Percentiles rank a stretch among this genome's conserved stretches.
phyloP scores from a whole-genome alignment of 108 stramenopile genomes.

The Skeletonema potamos region DNA sequence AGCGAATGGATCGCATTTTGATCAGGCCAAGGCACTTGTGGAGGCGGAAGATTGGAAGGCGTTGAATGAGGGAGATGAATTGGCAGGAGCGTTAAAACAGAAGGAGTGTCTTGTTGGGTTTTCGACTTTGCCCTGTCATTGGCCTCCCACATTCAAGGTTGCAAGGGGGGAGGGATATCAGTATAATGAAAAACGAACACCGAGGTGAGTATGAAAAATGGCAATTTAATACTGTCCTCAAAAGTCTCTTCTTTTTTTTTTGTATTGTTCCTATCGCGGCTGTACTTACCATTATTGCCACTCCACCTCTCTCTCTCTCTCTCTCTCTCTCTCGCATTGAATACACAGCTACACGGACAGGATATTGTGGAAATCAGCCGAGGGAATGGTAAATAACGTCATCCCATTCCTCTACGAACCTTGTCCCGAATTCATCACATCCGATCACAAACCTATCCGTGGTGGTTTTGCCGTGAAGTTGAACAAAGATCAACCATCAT shows the following conservation, averaged over 20 bases:
- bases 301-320: not conserved
- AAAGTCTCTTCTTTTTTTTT: not conserved
- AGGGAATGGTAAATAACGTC: conserved; percentile 46
- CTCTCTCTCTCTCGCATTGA: not conserved
- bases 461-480: conserved; percentile 62
- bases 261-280: not conserved
- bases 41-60: conserved; percentile 41
- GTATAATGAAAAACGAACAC: conserved; percentile 67
- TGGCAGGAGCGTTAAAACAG: conserved; percentile 33
- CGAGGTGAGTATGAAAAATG: conserved; percentile 27
- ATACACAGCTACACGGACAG: conserved; percentile 69
- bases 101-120: conserved; percentile 53
- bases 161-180: conserved; percentile 42
- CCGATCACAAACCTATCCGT: conserved; percentile 87
- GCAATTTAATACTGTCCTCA: not conserved
- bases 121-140: conserved; percentile 53
- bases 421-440: conserved; percentile 65
- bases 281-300: not conserved
- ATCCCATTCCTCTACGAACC: conserved; percentile 57
- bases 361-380: conserved; percentile 69
- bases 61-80: conserved; percentile 47
- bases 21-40: conserved; percentile 27
- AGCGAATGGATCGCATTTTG: conserved; percentile 43
- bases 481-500: conserved; percentile 17
- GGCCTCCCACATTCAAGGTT: conserved; percentile 69